These are phyloP conservation scores for Colletotrichum paranaense DNA, from an alignment of 2,329 filamentous ascomycete species.

Conservation along the genomic window DNA sequence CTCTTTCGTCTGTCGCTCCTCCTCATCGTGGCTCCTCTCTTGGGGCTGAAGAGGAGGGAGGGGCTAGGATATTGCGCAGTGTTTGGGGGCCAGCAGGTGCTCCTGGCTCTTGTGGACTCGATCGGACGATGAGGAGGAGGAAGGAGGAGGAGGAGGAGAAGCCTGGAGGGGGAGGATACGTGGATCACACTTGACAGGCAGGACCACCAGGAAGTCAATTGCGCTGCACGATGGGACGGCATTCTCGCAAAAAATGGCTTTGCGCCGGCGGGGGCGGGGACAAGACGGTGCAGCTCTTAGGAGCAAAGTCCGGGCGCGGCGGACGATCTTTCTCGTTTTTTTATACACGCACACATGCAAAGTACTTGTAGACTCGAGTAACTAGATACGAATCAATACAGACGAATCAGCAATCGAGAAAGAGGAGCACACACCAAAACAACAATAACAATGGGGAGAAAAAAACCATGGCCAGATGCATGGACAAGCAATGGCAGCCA, in stretches of 20 bases:
- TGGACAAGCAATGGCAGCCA: background rate
- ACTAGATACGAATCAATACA: background rate
- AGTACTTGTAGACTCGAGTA: background rate
- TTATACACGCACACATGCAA: background rate
- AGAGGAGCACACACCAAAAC: background rate
- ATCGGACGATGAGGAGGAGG: background rate
- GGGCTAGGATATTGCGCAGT: background rate
- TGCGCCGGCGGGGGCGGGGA: slow-evolving; percentile 29
- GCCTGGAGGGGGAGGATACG: slow-evolving; percentile 12
- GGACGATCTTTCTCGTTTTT: background rate
- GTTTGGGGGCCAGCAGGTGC: slow-evolving; percentile 10
- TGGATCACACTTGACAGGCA: slow-evolving; percentile 17
- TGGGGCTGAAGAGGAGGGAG: slow-evolving; percentile 12
- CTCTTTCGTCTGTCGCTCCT: background rate
- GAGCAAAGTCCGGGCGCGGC: slow-evolving; percentile 18
- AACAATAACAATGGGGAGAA: background rate
- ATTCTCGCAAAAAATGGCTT: slow-evolving; percentile 2
- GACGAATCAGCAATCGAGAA: background rate
- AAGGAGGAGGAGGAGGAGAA: background rate
- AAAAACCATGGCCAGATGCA: background rate
- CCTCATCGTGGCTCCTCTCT: slow-evolving; percentile 7
- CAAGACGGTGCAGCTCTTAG: slow-evolving; percentile 24
- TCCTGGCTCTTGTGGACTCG: slow-evolving; percentile 19
- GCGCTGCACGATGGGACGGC: slow-evolving; percentile 7
- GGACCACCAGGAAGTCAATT: slow-evolving; percentile 20